Evolutionary conservation across 2,329 filamentous ascomycete species (phyloP).

Genomic region (Zymoseptoria ardabiliae): DNA sequence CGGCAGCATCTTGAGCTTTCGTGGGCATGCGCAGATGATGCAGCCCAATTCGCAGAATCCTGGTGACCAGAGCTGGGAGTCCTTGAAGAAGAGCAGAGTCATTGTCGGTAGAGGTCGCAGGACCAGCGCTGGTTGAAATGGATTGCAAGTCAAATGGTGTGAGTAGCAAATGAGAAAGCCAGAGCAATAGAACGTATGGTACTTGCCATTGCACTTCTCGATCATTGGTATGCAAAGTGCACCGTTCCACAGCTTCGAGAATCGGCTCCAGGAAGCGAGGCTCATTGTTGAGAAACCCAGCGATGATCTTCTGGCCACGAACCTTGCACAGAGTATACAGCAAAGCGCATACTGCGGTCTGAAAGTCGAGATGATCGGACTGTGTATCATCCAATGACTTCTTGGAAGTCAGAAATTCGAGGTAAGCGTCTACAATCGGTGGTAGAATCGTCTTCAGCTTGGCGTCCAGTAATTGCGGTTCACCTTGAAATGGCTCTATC

Average conservation of each 20-base stretch:
- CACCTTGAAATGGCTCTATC: constrained; percentile 89
- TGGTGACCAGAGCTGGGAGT: constrained; percentile 62
- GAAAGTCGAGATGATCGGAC: constrained; percentile 37
- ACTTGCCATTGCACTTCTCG: constrained; percentile 61
- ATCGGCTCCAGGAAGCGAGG: constrained; percentile 76
- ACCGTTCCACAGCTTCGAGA: constrained; percentile 64
- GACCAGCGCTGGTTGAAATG: constrained; percentile 56
- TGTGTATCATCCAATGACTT: constrained; percentile 7
- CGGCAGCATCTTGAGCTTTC: constrained; percentile 87
- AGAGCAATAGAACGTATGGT: constrained; percentile 77
- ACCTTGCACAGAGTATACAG: constrained; percentile 93
- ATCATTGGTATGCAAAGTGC: constrained; percentile 26
- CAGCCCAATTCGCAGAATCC: constrained; percentile 64
- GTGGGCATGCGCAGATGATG: constrained; percentile 66
- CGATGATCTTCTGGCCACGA: constrained; percentile 84
- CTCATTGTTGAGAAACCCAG: constrained; percentile 85
- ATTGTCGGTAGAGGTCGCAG: constrained; percentile 38
- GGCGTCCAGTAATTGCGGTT: constrained; percentile 85
- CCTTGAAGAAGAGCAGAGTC: constrained; percentile 51
- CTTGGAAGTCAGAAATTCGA: constrained; percentile 51
- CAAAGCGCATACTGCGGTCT: constrained; percentile 67
- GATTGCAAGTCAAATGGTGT: constrained; percentile 86
- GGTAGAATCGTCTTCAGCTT: constrained; percentile 71
- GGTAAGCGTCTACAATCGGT: constrained; percentile 65
- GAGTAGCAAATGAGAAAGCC: constrained; percentile 52